Conservation (phyloP, 257 asterid species). For the Henckelia pumila region DNA sequence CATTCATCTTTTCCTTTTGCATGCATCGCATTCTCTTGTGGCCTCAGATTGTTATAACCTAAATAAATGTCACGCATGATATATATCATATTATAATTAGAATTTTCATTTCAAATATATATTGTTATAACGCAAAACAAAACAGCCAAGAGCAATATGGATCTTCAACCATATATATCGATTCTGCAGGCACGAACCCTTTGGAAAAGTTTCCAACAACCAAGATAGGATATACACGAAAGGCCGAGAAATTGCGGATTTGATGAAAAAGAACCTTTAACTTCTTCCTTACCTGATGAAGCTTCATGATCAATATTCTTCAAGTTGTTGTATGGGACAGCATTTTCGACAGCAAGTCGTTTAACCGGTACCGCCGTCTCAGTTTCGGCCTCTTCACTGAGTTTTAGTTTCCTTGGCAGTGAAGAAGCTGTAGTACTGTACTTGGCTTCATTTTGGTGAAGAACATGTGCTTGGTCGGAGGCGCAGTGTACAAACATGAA, state of each 20-base stretch:
- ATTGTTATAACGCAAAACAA: too few species aligned
- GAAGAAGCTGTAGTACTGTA: constrained; percentile 24
- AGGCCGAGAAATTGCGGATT: neutral
- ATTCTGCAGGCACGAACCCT: too few species aligned
- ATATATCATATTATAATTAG: too few species aligned
- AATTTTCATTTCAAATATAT: too few species aligned
- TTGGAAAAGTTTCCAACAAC: too few species aligned
- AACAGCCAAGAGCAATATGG: too few species aligned
- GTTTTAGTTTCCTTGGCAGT: constrained; percentile 53
- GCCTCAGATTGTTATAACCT: constrained; percentile 43
- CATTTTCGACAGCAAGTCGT: constrained; percentile 35
- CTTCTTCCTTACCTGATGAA: constrained; percentile 41
- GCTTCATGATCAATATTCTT: constrained; percentile 26
- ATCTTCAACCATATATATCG: too few species aligned
- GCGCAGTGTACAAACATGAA: constrained; percentile 35
- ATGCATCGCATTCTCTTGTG: constrained; percentile 26
- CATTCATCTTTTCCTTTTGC: constrained; percentile 44
- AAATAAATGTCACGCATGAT: constrained; percentile 8
- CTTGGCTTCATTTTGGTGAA: constrained; percentile 32
- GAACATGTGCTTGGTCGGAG: constrained; percentile 32
- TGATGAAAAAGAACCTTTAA: neutral
- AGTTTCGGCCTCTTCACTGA: constrained; percentile 33
- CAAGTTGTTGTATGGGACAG: constrained; percentile 29
- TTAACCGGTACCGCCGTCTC: constrained; percentile 39
- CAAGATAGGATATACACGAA: too few species aligned